Evolutionary conservation across 2,329 filamentous ascomycete genomes (phyloP).

Genomic region (Penicillium sp.): DNA sequence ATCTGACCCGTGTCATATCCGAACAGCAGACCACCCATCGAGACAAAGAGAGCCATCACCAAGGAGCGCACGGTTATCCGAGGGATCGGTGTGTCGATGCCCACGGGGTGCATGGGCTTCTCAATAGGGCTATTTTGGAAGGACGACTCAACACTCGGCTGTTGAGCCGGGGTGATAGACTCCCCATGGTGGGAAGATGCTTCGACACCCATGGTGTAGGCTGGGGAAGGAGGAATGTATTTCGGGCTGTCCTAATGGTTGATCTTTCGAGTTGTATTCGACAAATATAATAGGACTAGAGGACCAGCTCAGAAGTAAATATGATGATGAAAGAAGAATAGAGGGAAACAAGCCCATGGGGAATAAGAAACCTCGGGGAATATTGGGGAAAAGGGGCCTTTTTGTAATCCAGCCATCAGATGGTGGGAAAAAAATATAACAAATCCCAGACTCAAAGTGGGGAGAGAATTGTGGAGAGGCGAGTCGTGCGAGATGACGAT

Average conservation of each 20-base stretch:
- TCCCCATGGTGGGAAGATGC: slow-evolving; percentile 33
- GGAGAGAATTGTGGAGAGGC: slow-evolving; percentile 23
- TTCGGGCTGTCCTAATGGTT: background rate
- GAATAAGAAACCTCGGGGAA: slow-evolving; percentile 13
- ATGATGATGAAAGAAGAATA: slow-evolving; percentile 3
- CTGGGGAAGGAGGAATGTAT: background rate
- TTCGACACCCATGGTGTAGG: slow-evolving; percentile 33
- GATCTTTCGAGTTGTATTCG: background rate
- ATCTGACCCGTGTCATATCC: slow-evolving; percentile 50
- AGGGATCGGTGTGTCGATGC: slow-evolving; percentile 35
- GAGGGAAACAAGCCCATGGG: slow-evolving; percentile 16
- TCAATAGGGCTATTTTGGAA: slow-evolving; percentile 17
- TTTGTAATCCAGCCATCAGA: slow-evolving; percentile 20
- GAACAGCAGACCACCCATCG: slow-evolving; percentile 49
- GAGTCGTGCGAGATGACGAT: slow-evolving; percentile 18
- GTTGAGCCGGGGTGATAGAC: slow-evolving; percentile 30
- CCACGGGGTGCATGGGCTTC: slow-evolving; percentile 23
- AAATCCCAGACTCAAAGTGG: slow-evolving; percentile 12
- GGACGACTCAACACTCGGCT: slow-evolving; percentile 29
- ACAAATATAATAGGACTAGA: background rate
- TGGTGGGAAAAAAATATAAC: background rate
- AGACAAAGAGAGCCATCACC: slow-evolving; percentile 47
- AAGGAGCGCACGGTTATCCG: slow-evolving; percentile 40
- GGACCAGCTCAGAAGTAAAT: slow-evolving; percentile 5
- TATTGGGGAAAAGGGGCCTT: slow-evolving; percentile 15